Evolutionary conservation across 176 grass and related monocot genomes (phyloP).

Genomic region (Chloris gayana): DNA sequence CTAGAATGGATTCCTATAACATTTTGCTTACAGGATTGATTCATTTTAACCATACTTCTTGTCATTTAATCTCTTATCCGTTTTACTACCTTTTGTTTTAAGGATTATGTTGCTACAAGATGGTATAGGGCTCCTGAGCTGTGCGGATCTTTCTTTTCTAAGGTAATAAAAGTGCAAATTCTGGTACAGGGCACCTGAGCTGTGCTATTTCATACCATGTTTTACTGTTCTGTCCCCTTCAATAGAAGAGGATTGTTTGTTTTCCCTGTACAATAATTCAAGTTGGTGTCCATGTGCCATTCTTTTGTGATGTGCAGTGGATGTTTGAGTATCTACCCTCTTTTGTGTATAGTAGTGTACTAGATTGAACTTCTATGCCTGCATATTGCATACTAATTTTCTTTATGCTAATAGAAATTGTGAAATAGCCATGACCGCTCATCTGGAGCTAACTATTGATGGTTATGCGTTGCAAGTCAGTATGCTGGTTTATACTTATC

Average conservation of each 20-base stretch:
- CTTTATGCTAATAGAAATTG: slow-evolving; percentile 16
- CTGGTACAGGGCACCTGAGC: neutral
- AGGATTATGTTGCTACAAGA: slow-evolving; percentile 99
- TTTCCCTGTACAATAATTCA: slow-evolving; percentile 13
- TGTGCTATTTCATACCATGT: slow-evolving; percentile 15
- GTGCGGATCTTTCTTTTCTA: slow-evolving; percentile 97
- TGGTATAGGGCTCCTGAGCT: slow-evolving; percentile 98
- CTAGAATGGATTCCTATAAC: slow-evolving; percentile 1
- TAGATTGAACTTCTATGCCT: neutral
- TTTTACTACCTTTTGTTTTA: slow-evolving; percentile 28
- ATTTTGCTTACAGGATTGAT: slow-evolving; percentile 5
- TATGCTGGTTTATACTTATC: neutral
- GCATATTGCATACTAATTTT: neutral
- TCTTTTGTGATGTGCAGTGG: neutral
- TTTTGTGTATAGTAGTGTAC: neutral
- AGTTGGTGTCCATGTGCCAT: neutral
- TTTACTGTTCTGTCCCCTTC: neutral
- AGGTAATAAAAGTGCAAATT: slow-evolving; percentile 60
- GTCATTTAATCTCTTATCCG: slow-evolving; percentile 5
- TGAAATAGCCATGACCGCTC: neutral
- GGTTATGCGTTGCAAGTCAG: neutral
- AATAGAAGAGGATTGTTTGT: slow-evolving; percentile 7
- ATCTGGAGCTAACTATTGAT: slow-evolving; percentile 7
- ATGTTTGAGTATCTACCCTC: neutral
- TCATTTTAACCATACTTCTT: slow-evolving; percentile 4